Percentiles rank a stretch among this genome's conserved stretches.
Conservation (phyloP, 257 asterid genomes). For the Haberlea rhodopensis region DNA sequence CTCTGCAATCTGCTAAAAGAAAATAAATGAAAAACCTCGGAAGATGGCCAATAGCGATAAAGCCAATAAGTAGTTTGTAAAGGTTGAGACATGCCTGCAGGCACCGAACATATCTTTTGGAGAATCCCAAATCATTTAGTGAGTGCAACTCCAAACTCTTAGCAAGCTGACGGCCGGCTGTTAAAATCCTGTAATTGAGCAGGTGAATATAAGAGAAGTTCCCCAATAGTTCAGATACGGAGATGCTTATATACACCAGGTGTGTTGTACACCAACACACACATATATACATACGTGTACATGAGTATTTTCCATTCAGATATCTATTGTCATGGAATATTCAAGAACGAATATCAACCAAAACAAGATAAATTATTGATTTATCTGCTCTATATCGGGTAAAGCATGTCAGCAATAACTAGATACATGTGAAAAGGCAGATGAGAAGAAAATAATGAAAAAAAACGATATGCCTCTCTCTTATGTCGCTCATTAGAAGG, state of each 20-base stretch:
- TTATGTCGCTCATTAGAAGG: background rate
- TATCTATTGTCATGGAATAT: background rate
- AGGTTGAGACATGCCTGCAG: conserved; percentile 61
- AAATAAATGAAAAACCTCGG: conserved; percentile 18
- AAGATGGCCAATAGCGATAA: background rate
- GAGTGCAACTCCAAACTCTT: conserved; percentile 93
- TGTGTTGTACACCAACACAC: too few species aligned
- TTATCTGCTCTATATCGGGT: too few species aligned
- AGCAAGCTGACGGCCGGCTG: conserved; percentile 98
- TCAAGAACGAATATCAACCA: too few species aligned
- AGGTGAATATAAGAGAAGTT: background rate
- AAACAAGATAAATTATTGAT: too few species aligned
- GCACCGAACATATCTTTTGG: conserved; percentile 93
- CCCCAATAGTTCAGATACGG: conserved; percentile 13
- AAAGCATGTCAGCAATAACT: conserved; percentile 3
- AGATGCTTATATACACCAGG: too few species aligned
- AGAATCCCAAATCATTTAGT: conserved; percentile 87
- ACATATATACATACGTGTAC: too few species aligned
- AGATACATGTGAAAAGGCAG: background rate
- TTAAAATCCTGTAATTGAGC: conserved; percentile 62
- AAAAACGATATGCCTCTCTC: background rate
- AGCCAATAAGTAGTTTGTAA: background rate
- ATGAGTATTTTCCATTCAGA: too few species aligned
- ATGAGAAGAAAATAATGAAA: background rate
- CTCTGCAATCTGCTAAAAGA: conserved; percentile 73